phyloP scores from a whole-genome alignment of 106 monocot genomes.

The Dendrobium officinale region DNA sequence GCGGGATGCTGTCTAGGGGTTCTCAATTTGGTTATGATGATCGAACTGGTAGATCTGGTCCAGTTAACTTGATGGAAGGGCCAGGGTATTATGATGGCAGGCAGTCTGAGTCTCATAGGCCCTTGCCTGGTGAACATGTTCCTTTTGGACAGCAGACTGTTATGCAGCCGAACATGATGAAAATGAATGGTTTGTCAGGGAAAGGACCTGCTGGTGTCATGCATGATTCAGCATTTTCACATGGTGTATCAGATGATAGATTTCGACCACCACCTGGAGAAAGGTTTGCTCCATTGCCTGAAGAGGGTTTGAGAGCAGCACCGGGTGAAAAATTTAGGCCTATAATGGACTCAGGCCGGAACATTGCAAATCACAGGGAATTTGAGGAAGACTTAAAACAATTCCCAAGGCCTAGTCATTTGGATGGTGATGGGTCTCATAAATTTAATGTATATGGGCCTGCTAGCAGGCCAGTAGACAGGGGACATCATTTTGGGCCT shows the following conservation, averaged over 20 bases:
- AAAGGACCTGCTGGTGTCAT: constrained; percentile 14
- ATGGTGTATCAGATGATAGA: constrained; percentile 27
- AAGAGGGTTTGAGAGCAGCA: constrained; percentile 26
- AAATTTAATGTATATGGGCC: constrained; percentile 39
- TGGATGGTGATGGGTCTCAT: constrained; percentile 35
- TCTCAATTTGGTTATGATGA: constrained; percentile 28
- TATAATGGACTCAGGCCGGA: constrained; percentile 26
- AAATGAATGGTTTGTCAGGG: constrained; percentile 33
- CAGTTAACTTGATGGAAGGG: constrained; percentile 18
- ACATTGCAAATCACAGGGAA: constrained; percentile 23
- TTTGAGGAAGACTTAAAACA: constrained; percentile 75
- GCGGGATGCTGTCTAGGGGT: constrained; percentile 17
- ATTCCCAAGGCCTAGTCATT: constrained; percentile 48
- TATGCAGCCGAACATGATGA: constrained; percentile 15
- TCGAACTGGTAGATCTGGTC: constrained; percentile 4
- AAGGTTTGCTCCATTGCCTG: constrained; percentile 26
- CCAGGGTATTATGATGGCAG: constrained; percentile 26
- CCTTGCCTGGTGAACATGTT: constrained; percentile 9
- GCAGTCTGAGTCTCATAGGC: constrained; percentile 19
- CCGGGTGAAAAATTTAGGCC: constrained; percentile 24
- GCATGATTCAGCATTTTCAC: constrained; percentile 21
- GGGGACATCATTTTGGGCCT: constrained; percentile 10
- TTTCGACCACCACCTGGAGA: constrained; percentile 39
- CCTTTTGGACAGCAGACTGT: constrained; percentile 13
- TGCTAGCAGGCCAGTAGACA: constrained; percentile 32